phyloP scores from a whole-genome alignment of 176 grass and related monocot genomes.

The Bolboschoenus planiculmis region DNA sequence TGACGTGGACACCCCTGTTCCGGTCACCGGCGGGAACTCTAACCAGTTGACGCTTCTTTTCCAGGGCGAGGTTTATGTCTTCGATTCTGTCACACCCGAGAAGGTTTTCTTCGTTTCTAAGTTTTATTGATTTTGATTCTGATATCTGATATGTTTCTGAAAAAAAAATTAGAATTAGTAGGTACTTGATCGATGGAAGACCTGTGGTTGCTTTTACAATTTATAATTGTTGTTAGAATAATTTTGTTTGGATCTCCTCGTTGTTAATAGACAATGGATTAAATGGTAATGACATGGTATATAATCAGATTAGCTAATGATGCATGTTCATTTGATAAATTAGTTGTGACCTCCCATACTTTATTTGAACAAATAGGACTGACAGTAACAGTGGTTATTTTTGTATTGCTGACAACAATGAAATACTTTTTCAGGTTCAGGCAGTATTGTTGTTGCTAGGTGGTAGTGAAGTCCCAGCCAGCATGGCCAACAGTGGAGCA shows the following conservation, averaged over 20 bases:
- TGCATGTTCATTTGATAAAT: not conserved
- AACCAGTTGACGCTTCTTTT: conserved; percentile 93
- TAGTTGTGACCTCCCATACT: not conserved
- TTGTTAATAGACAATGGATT: not conserved
- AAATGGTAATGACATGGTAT: not conserved
- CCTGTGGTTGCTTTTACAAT: not conserved
- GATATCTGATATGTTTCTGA: not conserved
- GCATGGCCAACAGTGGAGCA: conserved; percentile 27
- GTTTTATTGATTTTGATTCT: not conserved
- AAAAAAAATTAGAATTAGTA: not conserved
- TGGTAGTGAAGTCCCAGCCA: conserved; percentile 51
- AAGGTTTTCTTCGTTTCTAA: conserved; percentile 31
- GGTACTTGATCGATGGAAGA: not conserved
- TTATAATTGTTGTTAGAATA: too few relatives aligned
- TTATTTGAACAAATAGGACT: not conserved
- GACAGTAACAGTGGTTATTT: not conserved
- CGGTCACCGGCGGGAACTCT: conserved; percentile 28
- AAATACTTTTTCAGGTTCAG: conserved; percentile 61
- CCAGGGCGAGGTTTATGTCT: conserved; percentile 95
- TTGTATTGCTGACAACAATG: not conserved
- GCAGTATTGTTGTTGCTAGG: conserved; percentile 70
- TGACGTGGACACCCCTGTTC: conserved; percentile 31
- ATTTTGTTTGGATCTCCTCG: too few relatives aligned
- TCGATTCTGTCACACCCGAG: conserved; percentile 82
- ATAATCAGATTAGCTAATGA: not conserved